A percentile compares a stretch with the other conserved stretches of the same genome.
phyloP scores from a whole-genome alignment of 208 protist species.

The Angomonas desouzai region DNA sequence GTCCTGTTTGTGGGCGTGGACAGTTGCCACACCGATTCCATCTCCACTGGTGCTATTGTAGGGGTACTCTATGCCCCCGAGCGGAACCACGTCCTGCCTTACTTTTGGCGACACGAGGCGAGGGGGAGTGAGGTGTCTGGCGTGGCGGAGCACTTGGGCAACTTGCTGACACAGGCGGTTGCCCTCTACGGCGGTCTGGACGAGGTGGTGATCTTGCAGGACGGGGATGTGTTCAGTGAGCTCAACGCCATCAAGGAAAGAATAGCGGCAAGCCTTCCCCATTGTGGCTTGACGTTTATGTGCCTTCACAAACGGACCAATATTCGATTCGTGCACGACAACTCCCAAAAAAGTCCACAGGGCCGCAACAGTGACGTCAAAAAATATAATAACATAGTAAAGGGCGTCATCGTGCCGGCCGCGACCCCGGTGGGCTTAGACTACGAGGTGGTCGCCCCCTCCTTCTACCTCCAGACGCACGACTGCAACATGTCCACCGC shows the following conservation, averaged over 20 bases:
- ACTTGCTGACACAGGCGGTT: slow-evolving; percentile 29
- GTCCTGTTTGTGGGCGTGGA: slow-evolving; percentile 84
- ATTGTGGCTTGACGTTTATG: slow-evolving; percentile 85
- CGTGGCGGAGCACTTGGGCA: slow-evolving; percentile 52
- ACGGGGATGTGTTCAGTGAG: slow-evolving; percentile 84
- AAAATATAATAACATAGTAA: slow-evolving; percentile 54
- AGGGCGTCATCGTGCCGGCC: slow-evolving; percentile 66
- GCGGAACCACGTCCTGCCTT: slow-evolving; percentile 56
- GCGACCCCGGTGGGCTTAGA: slow-evolving; percentile 53
- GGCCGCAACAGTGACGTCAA: background rate
- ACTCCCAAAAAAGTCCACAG: background rate
- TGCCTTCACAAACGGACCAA: slow-evolving; percentile 90
- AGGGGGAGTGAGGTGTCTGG: slow-evolving; percentile 59
- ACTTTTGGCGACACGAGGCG: slow-evolving; percentile 77
- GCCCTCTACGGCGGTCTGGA: slow-evolving; percentile 65
- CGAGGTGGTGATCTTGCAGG: slow-evolving; percentile 86
- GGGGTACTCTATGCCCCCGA: slow-evolving; percentile 57
- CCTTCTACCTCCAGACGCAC: slow-evolving; percentile 87
- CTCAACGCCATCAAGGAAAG: slow-evolving; percentile 52
- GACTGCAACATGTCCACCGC: slow-evolving; percentile 84
- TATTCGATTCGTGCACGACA: slow-evolving; percentile 77
- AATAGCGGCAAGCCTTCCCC: slow-evolving; percentile 31
- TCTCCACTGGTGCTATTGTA: slow-evolving; percentile 63
- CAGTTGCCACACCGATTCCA: slow-evolving; percentile 73
- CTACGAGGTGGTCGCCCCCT: slow-evolving; percentile 32